Base-by-base conservation (phyloP, 2,329 filamentous ascomycete genomes). In the Lachnellula willkommii region DNA sequence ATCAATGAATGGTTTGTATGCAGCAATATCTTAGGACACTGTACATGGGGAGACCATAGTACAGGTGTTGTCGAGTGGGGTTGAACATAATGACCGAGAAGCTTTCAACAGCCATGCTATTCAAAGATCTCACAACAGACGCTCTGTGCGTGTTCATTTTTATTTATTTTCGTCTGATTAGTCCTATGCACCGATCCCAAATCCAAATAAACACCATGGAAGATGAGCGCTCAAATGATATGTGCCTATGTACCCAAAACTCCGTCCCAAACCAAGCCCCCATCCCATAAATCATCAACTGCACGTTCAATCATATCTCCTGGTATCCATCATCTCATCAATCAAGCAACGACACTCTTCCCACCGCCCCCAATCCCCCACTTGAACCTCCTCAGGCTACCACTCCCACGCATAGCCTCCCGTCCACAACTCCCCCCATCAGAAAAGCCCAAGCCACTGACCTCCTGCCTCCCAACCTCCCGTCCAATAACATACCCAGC, bases 401-500 rank as follows among this genome's bases (percentile, higher is more conserved):
- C 65, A 1, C 59, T 63, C 2, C 65, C 64, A 1, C 58, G 60
- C 8, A 58, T 61, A 20, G 62, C 61, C 36, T 68, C 66, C 26
- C 58, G 60, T 11, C 66, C 65, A 56, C 65, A 70, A 26, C 50
- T 53, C 20, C 58, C 58, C 17, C 47, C 51, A 46, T 63, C 63
- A 22, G 59, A 50, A 22, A 64, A 47, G 2, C 55, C 56, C 4
- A 56, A 53, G 0, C 64, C 62, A 52, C 66, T 67, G 47, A 57
- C 73, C 65, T 88, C 83, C 61, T 85, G 81, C 36, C 81, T 77
- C 3, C 84, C 84, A 24, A 85, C 83, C 63, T 88, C 84, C 26
- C 83, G 75, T 5, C 85, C 84, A 57, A 87, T 83, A 24, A 86
- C 83, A 64, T 86, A 87, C 11, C 85, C 84, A 8, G 84, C 84